phyloP scores from a whole-genome alignment of 2,329 filamentous ascomycete genomes.

The Phyllosticta paracitricarpa region DNA sequence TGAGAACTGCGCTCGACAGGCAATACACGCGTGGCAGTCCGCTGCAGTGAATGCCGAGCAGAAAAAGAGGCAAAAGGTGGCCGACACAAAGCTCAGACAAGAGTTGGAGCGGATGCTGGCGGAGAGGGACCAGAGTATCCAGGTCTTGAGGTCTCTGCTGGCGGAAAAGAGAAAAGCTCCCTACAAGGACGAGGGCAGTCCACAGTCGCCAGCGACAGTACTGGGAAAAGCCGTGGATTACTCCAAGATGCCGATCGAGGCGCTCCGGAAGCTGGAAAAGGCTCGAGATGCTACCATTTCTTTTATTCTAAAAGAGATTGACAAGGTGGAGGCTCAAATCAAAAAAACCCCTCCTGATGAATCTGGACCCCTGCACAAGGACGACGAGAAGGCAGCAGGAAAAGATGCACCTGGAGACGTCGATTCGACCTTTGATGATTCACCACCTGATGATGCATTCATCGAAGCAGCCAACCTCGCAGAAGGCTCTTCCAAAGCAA shows the following conservation, averaged over 20 bases:
- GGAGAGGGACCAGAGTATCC: slow-evolving; percentile 40
- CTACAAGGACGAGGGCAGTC: slow-evolving; percentile 6
- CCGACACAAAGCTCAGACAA: slow-evolving; percentile 24
- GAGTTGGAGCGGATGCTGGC: slow-evolving; percentile 26
- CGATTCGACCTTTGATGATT: neutral
- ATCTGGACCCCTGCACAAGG: neutral
- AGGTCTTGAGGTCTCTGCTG: slow-evolving; percentile 36
- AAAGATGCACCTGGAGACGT: neutral
- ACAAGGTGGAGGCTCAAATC: slow-evolving; percentile 34
- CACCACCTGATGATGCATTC: neutral
- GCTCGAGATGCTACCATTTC: slow-evolving; percentile 44
- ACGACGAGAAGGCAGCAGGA: neutral
- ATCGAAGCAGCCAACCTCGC: neutral
- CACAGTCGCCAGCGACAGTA: slow-evolving; percentile 18
- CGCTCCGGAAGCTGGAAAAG: slow-evolving; percentile 35
- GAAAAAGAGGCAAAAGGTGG: slow-evolving; percentile 26
- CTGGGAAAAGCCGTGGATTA: slow-evolving; percentile 31
- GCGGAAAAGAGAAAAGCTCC: slow-evolving; percentile 29
- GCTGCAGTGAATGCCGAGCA: slow-evolving; percentile 20
- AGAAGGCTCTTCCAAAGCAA: neutral
- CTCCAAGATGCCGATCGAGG: slow-evolving; percentile 29
- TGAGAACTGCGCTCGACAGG: slow-evolving; percentile 38
- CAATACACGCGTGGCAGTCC: slow-evolving; percentile 33
- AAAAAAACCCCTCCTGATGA: neutral
- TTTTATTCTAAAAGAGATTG: slow-evolving; percentile 44